A percentile compares a stretch with the other conserved stretches of the same genome.
Conservation (phyloP, 257 asterid species). For the Solanum tacnaense region DNA sequence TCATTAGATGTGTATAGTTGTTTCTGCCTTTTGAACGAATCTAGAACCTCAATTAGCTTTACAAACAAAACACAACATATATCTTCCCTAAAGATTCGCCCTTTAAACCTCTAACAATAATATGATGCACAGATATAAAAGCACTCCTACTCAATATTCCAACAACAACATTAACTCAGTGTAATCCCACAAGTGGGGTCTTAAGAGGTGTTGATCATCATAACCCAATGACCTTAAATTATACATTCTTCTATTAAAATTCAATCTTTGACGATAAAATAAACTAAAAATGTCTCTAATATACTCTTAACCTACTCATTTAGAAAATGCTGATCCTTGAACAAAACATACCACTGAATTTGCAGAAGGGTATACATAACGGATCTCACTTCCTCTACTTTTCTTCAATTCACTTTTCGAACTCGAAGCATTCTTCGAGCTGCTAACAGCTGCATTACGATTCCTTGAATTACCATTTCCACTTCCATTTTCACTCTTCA, state of each 20-base stretch:
- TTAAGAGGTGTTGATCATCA: not conserved
- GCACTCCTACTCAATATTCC: not conserved
- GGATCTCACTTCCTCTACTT: slow-evolving; percentile 33
- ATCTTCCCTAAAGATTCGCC: not conserved
- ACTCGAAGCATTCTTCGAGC: slow-evolving; percentile 11
- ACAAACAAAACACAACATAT: not conserved
- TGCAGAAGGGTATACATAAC: slow-evolving; percentile 39
- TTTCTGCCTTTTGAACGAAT: not conserved
- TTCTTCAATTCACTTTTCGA: slow-evolving; percentile 19
- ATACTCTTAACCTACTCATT: not conserved
- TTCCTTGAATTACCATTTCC: slow-evolving; percentile 17
- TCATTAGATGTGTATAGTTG: not conserved
- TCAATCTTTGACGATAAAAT: not conserved
- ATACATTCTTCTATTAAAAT: not conserved
- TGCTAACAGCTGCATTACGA: slow-evolving; percentile 24
- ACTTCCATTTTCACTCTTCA: slow-evolving; percentile 32
- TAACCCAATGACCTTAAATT: not conserved
- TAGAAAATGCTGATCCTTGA: not conserved
- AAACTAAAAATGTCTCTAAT: not conserved
- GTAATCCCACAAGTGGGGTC: not conserved
- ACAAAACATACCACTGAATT: slow-evolving; percentile 36
- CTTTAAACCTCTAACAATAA: not conserved
- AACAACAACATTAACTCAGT: not conserved
- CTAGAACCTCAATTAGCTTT: not conserved
- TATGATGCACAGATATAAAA: not conserved